A percentile compares a stretch with the other conserved stretches of the same genome.
Conservation (phyloP, 805 yeast species). For the Candida parachauliodes region DNA sequence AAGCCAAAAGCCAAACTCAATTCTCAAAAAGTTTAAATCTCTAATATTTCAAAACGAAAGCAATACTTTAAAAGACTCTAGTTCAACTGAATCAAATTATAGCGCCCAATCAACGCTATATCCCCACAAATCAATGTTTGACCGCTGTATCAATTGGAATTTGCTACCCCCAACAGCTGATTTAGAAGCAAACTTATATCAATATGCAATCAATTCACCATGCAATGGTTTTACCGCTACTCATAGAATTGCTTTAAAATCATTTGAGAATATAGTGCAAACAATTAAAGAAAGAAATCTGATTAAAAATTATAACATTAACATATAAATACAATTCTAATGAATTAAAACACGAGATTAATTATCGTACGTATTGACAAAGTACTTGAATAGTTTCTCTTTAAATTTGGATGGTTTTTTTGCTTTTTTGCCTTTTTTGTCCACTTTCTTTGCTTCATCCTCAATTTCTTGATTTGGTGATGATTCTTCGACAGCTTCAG, state of each 20-base stretch:
- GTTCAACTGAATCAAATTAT: too few species aligned
- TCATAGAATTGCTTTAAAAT: background rate
- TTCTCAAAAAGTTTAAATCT: too few species aligned
- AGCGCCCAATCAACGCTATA: too few species aligned
- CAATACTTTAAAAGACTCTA: too few species aligned
- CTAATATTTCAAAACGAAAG: too few species aligned
- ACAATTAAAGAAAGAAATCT: background rate
- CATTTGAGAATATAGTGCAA: background rate
- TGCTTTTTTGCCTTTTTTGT: slow-evolving; percentile 2
- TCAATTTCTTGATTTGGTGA: background rate
- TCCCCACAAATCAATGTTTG: too few species aligned
- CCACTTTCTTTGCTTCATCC: background rate
- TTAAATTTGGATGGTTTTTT: slow-evolving; percentile 7
- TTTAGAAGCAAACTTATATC: background rate
- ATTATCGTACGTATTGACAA: slow-evolving; percentile 7
- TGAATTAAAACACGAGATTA: background rate
- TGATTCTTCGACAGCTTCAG: background rate
- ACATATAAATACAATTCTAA: background rate
- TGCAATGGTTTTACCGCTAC: too few species aligned
- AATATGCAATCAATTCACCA: too few species aligned
- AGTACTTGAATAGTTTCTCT: slow-evolving; percentile 6
- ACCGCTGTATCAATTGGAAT: background rate
- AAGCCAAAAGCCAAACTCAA: too few species aligned
- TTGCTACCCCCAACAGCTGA: background rate
- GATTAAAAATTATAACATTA: too few species aligned